Evolutionary conservation across 495 filamentous ascomycete species (phyloP), one percentile per base, ranked within the genome.

Genomic region (Usnea hakonensis): DNA sequence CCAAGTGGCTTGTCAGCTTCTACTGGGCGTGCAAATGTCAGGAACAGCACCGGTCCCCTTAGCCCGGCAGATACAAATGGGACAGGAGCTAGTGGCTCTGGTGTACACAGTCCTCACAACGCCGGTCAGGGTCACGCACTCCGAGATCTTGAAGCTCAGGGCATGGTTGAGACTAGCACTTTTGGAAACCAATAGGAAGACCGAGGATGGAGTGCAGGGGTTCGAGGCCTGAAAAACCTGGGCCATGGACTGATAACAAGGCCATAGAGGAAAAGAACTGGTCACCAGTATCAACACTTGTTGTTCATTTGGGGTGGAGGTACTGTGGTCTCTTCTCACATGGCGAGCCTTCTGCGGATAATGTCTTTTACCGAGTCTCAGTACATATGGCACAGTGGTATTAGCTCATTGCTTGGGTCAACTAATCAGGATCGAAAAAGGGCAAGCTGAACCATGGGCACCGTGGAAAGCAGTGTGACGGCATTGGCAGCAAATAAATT

Each of bases 131-230:
- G 46, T 28, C 35, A 58, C 48, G 46, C 40, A 36, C 33, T 46
- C 44, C 3, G 43, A 56, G 65, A 67, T 43, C 44, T 67, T 21
- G 65, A 67, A 46, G 59, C 53, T 57, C 65, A 67, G 32, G 65
- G 65, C 19, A 44, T 67, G 53, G 48, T 61, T 37, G 64, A 54
- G 13, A 55, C 44, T 10, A 48, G 38, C 7, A 19, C 46, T 13
- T 35, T 48, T 48, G 33, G 23, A 40, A 57, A 33, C 40, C 37
- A 55, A 36, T 56, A 57, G 30, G 16, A 13, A 28, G 21, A 28
- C 3, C 41, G 48, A 61, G 48, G 28, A 61, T 3, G 13, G 19
- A 16, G 26, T 53, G 43, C 21, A 46, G 43, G 21, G 7, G 43
- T 21, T 46, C 21, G 21, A 46, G 23, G n/a, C 9, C 26, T 46